These are phyloP conservation scores for Aspergillus bridgeri DNA, from an alignment of 495 filamentous ascomycete genomes.

Conservation along the genomic window DNA sequence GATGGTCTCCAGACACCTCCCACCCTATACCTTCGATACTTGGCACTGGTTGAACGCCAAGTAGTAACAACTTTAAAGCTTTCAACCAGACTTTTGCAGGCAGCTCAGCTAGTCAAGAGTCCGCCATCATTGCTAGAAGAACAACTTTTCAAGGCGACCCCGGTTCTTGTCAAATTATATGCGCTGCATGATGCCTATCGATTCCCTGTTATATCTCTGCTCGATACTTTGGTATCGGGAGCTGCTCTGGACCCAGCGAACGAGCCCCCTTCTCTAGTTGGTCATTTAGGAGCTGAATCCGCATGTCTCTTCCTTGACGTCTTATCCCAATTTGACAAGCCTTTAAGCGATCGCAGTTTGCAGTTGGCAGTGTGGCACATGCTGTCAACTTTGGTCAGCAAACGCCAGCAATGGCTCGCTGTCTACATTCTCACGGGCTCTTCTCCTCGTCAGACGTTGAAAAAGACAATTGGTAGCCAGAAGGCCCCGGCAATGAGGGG, in stretches of 20 bases:
- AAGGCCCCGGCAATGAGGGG: conserved; percentile 40
- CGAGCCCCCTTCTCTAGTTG: conserved; percentile 86
- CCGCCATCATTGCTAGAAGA: conserved; percentile 64
- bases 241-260: conserved; percentile 54
- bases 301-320: conserved; percentile 80
- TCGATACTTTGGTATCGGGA: conserved; percentile 70
- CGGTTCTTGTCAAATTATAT: conserved; percentile 73
- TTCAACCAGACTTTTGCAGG: conserved; percentile 62
- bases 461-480: conserved; percentile 41
- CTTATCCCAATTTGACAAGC: conserved; percentile 73
- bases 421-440: conserved; percentile 88
- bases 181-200: conserved; percentile 66
- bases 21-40: conserved; percentile 56
- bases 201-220: conserved; percentile 58
- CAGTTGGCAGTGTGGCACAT: conserved; percentile 75
- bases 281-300: conserved; percentile 76
- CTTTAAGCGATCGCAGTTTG: conserved; percentile 58
- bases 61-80: conserved; percentile 63
- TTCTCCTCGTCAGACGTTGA: conserved; percentile 70
- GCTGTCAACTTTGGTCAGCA: conserved; percentile 81
- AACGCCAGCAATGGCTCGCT: conserved; percentile 91
- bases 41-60: conserved; percentile 57
- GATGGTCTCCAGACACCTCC: conserved; percentile 63
- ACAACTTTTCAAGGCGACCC: conserved; percentile 73
- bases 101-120: conserved; percentile 60